Percentiles rank a stretch among this genome's conserved stretches.
phyloP scores from a whole-genome alignment of 768 basidiomycete species.

The Lentinula sp. region DNA sequence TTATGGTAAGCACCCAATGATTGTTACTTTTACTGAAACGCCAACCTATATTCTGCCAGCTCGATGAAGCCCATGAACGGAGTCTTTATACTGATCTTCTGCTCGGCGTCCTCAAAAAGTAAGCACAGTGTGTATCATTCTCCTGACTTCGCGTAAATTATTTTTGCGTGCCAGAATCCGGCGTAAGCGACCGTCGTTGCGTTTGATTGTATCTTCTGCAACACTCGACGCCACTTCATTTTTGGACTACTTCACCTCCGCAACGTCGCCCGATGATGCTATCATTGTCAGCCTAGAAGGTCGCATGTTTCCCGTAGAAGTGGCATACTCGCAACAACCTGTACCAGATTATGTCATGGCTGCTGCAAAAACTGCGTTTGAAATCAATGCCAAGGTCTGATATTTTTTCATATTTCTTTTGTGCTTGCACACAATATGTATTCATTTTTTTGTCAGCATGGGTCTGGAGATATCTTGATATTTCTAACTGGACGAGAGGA shows the following conservation, averaged over 20 bases:
- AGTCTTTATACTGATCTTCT: constrained; percentile 94
- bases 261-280: constrained; percentile 59
- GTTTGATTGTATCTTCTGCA: constrained; percentile 92
- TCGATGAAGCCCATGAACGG: constrained; percentile 97
- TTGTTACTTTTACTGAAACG: not conserved
- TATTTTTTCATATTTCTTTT: not conserved
- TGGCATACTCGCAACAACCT: constrained; percentile 80
- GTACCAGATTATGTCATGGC: constrained; percentile 73
- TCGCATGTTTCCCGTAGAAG: constrained; percentile 90
- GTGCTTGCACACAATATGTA: not conserved
- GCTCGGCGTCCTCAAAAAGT: constrained; percentile 93
- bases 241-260: constrained; percentile 79
- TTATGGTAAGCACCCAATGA: constrained; percentile 64
- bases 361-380: constrained; percentile 81
- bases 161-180: constrained; percentile 57
- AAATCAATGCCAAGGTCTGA: constrained; percentile 71
- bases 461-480: constrained; percentile 83
- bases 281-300: constrained; percentile 89
- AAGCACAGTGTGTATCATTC: constrained; percentile 10
- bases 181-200: constrained; percentile 81
- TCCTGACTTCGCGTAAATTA: too few relatives aligned
- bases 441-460: constrained; percentile 44
- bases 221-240: constrained; percentile 92
- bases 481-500: constrained; percentile 96
- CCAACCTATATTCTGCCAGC: constrained; percentile 34